phyloP scores from a whole-genome alignment of 23 red algal genomes.

The Gracilaria gracilis region DNA sequence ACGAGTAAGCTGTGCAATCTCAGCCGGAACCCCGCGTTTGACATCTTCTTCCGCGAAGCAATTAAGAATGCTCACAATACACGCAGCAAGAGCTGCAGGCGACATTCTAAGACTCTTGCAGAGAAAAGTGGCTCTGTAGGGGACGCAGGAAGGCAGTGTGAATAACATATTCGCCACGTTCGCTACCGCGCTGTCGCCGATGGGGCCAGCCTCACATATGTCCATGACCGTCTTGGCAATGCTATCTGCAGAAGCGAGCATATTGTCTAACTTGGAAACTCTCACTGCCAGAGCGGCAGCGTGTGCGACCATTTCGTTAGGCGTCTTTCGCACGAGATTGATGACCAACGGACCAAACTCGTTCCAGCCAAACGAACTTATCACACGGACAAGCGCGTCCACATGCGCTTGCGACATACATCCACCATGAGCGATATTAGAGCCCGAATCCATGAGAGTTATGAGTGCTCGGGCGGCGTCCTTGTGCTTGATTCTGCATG shows the following conservation, averaged over 20 bases:
- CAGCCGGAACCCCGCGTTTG: conserved; percentile 2
- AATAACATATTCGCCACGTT: neutral
- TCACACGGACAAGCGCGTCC: neutral
- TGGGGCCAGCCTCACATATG: neutral
- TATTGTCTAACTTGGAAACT: neutral
- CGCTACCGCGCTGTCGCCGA: neutral
- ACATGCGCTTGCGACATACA: neutral
- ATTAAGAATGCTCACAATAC: neutral
- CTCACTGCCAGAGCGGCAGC: neutral
- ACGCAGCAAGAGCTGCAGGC: neutral
- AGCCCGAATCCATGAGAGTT: neutral
- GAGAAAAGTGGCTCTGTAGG: neutral
- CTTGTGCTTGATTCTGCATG: neutral
- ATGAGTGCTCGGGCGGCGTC: neutral
- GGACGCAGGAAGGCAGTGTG: neutral
- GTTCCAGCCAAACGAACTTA: neutral
- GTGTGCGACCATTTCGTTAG: neutral
- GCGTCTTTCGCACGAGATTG: conserved; percentile 2
- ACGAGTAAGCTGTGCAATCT: neutral
- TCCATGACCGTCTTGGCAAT: neutral
- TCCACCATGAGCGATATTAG: neutral
- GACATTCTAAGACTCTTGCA: neutral
- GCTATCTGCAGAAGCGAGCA: neutral
- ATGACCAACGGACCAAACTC: neutral
- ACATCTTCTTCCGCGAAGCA: neutral